Evolutionary conservation across 352 stramenopile genomes (phyloP).

Genomic region (Globisporangium ultimum): DNA sequence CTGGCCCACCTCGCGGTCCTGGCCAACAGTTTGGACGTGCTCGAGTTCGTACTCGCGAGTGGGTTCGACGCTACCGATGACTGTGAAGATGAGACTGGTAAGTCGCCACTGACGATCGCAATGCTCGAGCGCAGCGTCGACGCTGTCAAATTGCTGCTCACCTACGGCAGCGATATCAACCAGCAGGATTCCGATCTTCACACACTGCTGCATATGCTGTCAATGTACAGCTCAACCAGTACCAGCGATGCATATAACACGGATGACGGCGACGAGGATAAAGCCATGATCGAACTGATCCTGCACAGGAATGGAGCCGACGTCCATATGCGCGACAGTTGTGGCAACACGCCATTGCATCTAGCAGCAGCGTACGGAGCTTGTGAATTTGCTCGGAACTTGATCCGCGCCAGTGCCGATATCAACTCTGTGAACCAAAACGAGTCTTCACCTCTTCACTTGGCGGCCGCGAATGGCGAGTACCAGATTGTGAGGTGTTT

Average conservation of each 20-base stretch:
- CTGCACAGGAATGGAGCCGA: conserved; percentile 6
- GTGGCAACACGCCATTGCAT: conserved; percentile 36
- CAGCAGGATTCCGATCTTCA: conserved; percentile 19
- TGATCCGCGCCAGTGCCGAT: conserved; percentile 23
- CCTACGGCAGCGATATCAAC: conserved; percentile 25
- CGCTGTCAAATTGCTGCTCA: conserved; percentile 17
- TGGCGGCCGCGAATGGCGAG: conserved; percentile 34
- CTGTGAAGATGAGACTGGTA: conserved; percentile 13
- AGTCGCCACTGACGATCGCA: conserved; percentile 13
- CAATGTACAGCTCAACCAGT: conserved; percentile 2
- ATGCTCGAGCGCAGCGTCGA: conserved; percentile 5
- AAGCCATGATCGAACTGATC: conserved; percentile 1
- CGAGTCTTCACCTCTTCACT: conserved; percentile 25
- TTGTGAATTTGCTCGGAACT: conserved; percentile 7
- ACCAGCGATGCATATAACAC: no score
- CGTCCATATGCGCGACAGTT: conserved; percentile 23
- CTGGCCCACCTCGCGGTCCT: conserved; percentile 27
- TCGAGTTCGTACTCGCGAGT: conserved; percentile 14
- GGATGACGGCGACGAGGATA: no score
- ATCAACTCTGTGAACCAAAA: conserved; percentile 25
- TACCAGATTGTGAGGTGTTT: conserved; percentile 21
- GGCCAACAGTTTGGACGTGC: conserved; percentile 15
- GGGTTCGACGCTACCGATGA: conserved; percentile 1
- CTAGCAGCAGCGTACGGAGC: conserved; percentile 33
- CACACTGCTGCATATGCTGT: conserved; percentile 4